These are phyloP conservation scores for Ascocoryne sarcoides DNA, from an alignment of 2,329 filamentous ascomycete species.

Conservation along the genomic window DNA sequence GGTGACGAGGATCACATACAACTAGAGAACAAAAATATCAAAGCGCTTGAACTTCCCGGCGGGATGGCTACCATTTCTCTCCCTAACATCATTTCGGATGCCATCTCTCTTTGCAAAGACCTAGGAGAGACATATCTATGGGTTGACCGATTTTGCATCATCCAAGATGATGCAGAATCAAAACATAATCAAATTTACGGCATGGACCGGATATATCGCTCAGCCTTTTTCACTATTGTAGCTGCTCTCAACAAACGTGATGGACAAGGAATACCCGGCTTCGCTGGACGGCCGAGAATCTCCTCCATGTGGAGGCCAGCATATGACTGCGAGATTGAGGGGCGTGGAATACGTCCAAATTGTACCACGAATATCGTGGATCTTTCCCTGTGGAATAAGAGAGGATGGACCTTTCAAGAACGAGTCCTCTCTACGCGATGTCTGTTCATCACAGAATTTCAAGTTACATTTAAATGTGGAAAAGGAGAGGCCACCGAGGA, in stretches of 20 bases:
- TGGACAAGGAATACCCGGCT: neutral
- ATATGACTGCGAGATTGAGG: neutral
- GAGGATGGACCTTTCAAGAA: slow-evolving; percentile 1
- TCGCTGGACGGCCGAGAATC: neutral
- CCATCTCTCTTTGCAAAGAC: neutral
- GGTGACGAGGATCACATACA: too few species aligned
- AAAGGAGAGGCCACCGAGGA: neutral
- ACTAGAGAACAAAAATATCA: neutral
- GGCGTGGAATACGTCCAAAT: slow-evolving; percentile 1
- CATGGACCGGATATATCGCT: neutral
- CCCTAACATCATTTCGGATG: neutral
- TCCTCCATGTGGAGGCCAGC: neutral
- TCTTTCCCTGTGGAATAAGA: neutral
- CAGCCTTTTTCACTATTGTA: neutral
- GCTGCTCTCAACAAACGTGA: neutral
- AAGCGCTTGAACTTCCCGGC: neutral
- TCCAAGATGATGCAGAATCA: neutral
- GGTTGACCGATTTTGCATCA: neutral
- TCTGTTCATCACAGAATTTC: slow-evolving; percentile 1
- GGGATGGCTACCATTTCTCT: neutral
- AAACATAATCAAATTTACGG: neutral
- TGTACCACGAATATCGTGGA: neutral
- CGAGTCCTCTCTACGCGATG: neutral
- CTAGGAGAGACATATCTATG: neutral
- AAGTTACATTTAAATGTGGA: slow-evolving; percentile 1